Evolutionary conservation across 1,284 basidiomycete genomes (phyloP).

Genomic region (Malassezia arunalokei): DNA sequence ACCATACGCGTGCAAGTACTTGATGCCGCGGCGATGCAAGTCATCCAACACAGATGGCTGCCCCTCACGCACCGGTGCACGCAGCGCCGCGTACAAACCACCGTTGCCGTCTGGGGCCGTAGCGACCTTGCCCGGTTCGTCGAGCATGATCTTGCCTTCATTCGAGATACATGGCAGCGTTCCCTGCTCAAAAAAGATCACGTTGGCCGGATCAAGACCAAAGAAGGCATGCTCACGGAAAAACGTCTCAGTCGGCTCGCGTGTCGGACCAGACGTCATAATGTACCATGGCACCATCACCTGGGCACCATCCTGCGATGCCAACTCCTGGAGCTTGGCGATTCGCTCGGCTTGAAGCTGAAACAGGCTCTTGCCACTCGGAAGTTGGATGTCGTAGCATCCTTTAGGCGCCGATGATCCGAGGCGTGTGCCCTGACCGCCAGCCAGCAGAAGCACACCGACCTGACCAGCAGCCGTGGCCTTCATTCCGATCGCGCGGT

Average conservation of each 20-base stretch:
- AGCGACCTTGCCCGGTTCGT: constrained; percentile 63
- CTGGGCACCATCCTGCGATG: constrained; percentile 49
- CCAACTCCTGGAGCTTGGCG: constrained; percentile 64
- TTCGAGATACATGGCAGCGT: constrained; percentile 86
- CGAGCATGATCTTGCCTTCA: constrained; percentile 86
- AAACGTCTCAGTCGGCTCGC: constrained; percentile 71
- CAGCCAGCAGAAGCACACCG: constrained; percentile 89
- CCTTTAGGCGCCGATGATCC: constrained; percentile 89
- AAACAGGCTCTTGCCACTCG: constrained; percentile 84
- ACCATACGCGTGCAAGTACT: constrained; percentile 87
- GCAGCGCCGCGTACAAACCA: constrained; percentile 85
- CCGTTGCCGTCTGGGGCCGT: constrained; percentile 97
- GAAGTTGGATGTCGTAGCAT: constrained; percentile 90
- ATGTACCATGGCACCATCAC: constrained; percentile 84
- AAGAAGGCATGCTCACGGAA: constrained; percentile 71
- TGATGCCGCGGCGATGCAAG: constrained; percentile 62
- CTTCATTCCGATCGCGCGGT: constrained; percentile 58
- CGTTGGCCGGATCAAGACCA: constrained; percentile 65
- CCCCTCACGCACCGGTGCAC: constrained; percentile 55
- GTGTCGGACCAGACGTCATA: constrained; percentile 96
- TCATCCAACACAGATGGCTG: constrained; percentile 65
- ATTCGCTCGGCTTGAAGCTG: constrained; percentile 95
- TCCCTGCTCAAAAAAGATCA: constrained; percentile 94
- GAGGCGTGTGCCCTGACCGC: constrained; percentile 89
- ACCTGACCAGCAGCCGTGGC: constrained; percentile 73